Evolutionary conservation across 257 asterid genomes (phyloP), one percentile per base, ranked within the genome.

Genomic region (Solanum medicagineum): DNA sequence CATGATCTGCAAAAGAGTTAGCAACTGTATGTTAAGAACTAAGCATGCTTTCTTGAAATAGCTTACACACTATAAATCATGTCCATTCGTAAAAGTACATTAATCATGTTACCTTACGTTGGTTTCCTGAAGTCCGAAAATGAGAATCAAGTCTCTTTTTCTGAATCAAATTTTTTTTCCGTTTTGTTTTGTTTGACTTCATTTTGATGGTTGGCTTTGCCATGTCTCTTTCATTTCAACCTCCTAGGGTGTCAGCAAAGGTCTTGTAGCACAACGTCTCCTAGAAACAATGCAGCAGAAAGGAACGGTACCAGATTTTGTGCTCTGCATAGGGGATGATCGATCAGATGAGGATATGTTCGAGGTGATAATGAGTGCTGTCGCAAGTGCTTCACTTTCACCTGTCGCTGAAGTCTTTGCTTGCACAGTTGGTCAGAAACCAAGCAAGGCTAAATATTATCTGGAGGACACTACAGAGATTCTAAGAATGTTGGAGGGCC

Each of bases 291-390:
- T 92, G 93, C 88, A 83, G 84, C 83, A 86, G 57, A 92, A 90
- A 85, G 93, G 89, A 87, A 88, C 86, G 83, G 92, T 92, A 17
- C 93, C 98, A 0, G 97, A 94, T 84, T 94, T 94, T 16, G 93
- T 94, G 84, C 97, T 94, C 4, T 94, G 98, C 66, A 92, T 94
- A 63, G 98, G 98, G 59, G 98, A 94, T 60, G 98, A 94, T 66
- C 85, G 97, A 53, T 94, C 96, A 16, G 98, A 94, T 40, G 98
- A 94, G 88, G 98, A 94, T 84, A 94, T 93, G 96, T 94, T 94
- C 42, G 97, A 94, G 93, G 95, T 92, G 87, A 94, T 94, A 77
- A 91, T 91, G 96, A 87, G 89, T 17, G 96, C 98, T 14, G 91
- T 82, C 71, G 93, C 94, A 19, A 88, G 86, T 29, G 91, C 90